These are phyloP conservation scores for Domatiomyces catenatus DNA, from an alignment of 2,329 filamentous ascomycete species.

Conservation along the genomic window DNA sequence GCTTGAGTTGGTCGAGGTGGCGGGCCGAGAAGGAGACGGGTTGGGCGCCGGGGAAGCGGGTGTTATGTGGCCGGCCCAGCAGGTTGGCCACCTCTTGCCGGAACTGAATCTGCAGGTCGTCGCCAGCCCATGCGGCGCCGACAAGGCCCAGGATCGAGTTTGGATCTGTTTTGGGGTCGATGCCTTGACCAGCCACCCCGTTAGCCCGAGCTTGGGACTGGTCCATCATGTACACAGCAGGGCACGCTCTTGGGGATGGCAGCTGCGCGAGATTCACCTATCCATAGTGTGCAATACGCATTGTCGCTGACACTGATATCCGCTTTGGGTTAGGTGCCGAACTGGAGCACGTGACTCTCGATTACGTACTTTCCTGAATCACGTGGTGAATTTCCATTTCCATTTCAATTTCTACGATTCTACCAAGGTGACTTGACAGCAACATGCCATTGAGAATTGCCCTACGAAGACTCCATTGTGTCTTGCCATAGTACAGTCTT, in stretches of 20 bases:
- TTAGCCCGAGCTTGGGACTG: not conserved
- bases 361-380: too few species aligned
- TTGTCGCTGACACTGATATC: too few species aligned
- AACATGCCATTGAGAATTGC: too few species aligned
- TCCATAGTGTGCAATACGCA: not conserved
- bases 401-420: too few species aligned
- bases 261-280: not conserved
- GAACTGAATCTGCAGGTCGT: slow-evolving; percentile 45
- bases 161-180: slow-evolving; percentile 5
- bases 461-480: too few species aligned
- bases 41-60: slow-evolving; percentile 72
- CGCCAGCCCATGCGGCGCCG: slow-evolving; percentile 47
- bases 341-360: too few species aligned
- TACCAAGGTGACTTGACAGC: too few species aligned
- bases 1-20: slow-evolving; percentile 68
- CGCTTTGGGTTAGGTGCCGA: too few species aligned
- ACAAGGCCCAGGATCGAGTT: slow-evolving; percentile 10
- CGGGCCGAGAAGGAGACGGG: slow-evolving; percentile 77
- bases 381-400: too few species aligned
- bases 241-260: too few species aligned
- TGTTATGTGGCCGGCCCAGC: slow-evolving; percentile 45
- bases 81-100: slow-evolving; percentile 59
- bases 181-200: not conserved
- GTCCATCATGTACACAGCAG: not conserved
- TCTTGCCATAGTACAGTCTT: too few species aligned